phyloP scores from a whole-genome alignment of 2,329 filamentous ascomycete species.

The Diaporthe batatas region DNA sequence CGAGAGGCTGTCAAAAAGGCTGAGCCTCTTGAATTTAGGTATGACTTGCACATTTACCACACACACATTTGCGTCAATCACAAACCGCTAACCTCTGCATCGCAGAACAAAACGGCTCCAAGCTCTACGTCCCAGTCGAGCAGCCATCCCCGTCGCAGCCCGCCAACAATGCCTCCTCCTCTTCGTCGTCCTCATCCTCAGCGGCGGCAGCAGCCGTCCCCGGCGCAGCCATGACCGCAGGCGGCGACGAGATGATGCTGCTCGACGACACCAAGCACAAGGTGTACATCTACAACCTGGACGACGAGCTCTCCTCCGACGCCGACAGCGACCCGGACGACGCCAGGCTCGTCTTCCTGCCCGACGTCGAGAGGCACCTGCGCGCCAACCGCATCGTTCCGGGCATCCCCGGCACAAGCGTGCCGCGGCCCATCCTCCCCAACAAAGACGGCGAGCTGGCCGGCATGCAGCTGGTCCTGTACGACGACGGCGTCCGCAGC shows the following conservation, averaged over 20 bases:
- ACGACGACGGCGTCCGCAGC: conserved; percentile 78
- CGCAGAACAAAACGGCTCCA: conserved; percentile 72
- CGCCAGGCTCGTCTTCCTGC: conserved; percentile 80
- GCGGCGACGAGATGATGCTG: conserved; percentile 82
- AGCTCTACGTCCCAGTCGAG: conserved; percentile 76
- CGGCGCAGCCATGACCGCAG: conserved; percentile 41
- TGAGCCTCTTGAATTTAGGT: conserved; percentile 88
- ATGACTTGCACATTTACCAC: conserved; percentile 49
- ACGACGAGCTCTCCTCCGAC: conserved; percentile 80
- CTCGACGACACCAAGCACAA: conserved; percentile 89
- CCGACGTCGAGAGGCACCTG: conserved; percentile 87
- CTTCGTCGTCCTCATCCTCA: conserved; percentile 34
- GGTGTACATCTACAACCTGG: conserved; percentile 91
- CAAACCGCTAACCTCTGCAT: conserved; percentile 31
- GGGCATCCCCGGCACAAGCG: conserved; percentile 68
- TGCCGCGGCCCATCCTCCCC: conserved; percentile 67
- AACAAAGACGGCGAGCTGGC: conserved; percentile 67
- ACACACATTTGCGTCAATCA: background rate
- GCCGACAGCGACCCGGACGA: conserved; percentile 67
- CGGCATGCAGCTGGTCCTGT: conserved; percentile 84
- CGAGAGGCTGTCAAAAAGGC: conserved; percentile 85
- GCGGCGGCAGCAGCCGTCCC: conserved; percentile 40
- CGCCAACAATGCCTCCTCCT: conserved; percentile 15
- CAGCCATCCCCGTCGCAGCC: conserved; percentile 50
- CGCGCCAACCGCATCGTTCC: conserved; percentile 77